Percentiles rank a stretch among this genome's conserved stretches.
Conservation (phyloP, 2,329 filamentous ascomycete genomes). For the Ceratocystis albifundus region DNA sequence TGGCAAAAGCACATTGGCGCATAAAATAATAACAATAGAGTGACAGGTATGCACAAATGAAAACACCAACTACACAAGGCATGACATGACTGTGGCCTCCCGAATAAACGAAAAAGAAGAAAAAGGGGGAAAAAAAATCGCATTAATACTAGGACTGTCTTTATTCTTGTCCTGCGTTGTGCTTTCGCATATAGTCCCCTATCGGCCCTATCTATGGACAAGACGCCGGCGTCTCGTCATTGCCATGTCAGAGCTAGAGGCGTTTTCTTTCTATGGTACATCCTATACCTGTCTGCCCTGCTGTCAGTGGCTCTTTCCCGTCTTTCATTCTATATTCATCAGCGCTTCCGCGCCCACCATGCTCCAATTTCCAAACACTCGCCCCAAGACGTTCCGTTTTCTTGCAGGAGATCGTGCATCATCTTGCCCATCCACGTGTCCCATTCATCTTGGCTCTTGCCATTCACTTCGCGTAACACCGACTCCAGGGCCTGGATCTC, state of each 20-base stretch:
- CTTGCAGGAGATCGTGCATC: constrained; percentile 71
- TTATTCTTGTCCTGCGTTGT: neutral
- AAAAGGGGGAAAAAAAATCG: too few species aligned
- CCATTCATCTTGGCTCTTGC: constrained; percentile 86
- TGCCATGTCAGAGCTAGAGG: neutral
- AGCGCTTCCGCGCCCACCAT: constrained; percentile 71
- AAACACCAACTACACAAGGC: neutral
- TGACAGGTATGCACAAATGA: neutral
- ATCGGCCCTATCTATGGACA: neutral
- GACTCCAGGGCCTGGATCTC: constrained; percentile 79
- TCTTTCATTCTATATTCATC: neutral
- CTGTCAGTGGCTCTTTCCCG: neutral
- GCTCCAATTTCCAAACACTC: constrained; percentile 80
- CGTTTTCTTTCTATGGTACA: neutral
- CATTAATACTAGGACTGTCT: neutral
- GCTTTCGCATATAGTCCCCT: neutral
- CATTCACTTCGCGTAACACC: constrained; percentile 66
- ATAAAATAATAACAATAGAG: neutral
- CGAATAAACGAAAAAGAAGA: neutral
- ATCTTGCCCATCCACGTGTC: constrained; percentile 78
- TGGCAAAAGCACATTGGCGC: neutral
- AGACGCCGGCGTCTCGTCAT: constrained; percentile 8
- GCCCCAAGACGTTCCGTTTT: constrained; percentile 66
- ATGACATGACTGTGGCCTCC: neutral
- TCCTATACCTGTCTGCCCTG: neutral